These are phyloP conservation scores for Lentinus polychrous DNA, from an alignment of 1,284 basidiomycete species.

Conservation along the genomic window DNA sequence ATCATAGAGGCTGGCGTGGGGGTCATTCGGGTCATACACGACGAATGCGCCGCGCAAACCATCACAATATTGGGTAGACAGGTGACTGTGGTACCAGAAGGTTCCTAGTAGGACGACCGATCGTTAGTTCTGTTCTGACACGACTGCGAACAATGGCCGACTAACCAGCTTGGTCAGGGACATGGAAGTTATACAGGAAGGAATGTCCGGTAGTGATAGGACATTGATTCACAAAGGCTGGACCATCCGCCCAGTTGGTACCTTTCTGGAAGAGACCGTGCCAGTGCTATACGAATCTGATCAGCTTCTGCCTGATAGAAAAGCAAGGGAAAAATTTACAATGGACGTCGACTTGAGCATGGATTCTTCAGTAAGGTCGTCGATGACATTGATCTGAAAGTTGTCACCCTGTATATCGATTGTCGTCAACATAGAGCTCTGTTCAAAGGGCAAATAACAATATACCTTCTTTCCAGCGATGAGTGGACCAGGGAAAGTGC, in stretches of 20 bases:
- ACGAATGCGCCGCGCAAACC: conserved; percentile 29
- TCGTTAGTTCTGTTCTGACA: not conserved
- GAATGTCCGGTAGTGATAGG: conserved; percentile 36
- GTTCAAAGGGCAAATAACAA: not conserved
- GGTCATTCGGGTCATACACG: conserved; percentile 36
- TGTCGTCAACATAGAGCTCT: not conserved
- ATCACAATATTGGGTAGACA: conserved; percentile 29
- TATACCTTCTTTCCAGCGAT: conserved; percentile 24
- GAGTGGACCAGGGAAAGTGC: conserved; percentile 21
- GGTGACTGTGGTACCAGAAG: conserved; percentile 20
- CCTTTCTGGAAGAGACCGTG: conserved; percentile 25
- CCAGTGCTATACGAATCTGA: conserved; percentile 24
- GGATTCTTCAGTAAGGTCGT: conserved; percentile 14
- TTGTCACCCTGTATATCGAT: conserved; percentile 17
- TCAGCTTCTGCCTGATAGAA: not conserved
- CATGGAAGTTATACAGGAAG: conserved; percentile 35
- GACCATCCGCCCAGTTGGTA: conserved; percentile 26
- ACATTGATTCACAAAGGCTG: conserved; percentile 37
- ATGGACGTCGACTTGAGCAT: conserved; percentile 22
- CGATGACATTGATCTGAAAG: conserved; percentile 20
- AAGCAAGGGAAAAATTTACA: conserved; percentile 9
- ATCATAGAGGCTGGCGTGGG: conserved; percentile 32
- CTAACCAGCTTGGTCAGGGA: conserved; percentile 25
- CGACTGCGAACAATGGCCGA: conserved; percentile 1
- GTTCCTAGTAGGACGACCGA: conserved; percentile 12